Evolutionary conservation across 2,329 filamentous ascomycete species (phyloP).

Genomic region (Cladophialophora yegresii): DNA sequence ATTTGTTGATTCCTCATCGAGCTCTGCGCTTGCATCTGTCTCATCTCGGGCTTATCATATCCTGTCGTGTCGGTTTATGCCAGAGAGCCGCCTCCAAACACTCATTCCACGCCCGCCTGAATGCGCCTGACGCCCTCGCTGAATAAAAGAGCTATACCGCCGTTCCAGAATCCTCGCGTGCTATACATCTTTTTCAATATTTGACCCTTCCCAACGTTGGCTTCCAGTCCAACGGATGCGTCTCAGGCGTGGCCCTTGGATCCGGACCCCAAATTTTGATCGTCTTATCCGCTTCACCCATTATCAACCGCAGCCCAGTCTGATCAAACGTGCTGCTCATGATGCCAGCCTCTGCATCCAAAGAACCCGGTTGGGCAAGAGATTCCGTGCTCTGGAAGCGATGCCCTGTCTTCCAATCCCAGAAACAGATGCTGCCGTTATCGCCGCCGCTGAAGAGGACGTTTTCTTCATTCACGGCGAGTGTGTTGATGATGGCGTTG

Average conservation of each 20-base stretch:
- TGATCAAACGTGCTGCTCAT: constrained; percentile 93
- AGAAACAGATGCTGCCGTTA: constrained; percentile 95
- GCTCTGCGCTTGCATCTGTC: background rate
- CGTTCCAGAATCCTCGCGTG: background rate
- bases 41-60: background rate
- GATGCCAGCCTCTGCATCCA: constrained; percentile 91
- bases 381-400: constrained; percentile 88
- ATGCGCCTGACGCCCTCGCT: constrained; percentile 24
- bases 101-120: background rate
- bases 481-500: constrained; percentile 92
- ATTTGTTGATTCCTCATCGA: background rate
- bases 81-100: background rate
- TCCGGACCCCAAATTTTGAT: constrained; percentile 99
- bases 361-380: constrained; percentile 86
- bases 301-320: constrained; percentile 85
- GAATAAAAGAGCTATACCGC: constrained; percentile 1
- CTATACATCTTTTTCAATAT: constrained; percentile 51
- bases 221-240: constrained; percentile 90
- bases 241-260: constrained; percentile 84
- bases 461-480: constrained; percentile 91
- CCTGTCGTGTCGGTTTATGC: background rate
- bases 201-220: constrained; percentile 76
- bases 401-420: constrained; percentile 98
- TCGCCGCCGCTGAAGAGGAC: constrained; percentile 93
- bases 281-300: constrained; percentile 95